Evolutionary conservation across 257 asterid genomes (phyloP).

Genomic region (Przewalskia tangutica): DNA sequence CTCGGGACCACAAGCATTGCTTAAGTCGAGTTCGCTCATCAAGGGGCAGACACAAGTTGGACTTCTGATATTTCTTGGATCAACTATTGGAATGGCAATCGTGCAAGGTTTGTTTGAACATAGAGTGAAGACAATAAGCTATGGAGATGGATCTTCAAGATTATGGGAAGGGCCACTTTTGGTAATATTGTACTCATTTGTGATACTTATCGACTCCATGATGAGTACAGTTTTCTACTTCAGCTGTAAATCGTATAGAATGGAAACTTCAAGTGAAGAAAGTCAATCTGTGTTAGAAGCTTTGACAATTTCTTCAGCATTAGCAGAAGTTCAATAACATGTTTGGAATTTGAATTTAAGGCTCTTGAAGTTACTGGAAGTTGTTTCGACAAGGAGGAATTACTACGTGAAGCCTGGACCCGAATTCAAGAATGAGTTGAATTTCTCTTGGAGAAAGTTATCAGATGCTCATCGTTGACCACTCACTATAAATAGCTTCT

Average conservation of each 20-base stretch:
- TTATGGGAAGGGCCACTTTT: slow-evolving; percentile 97
- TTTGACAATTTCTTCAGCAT: slow-evolving; percentile 28
- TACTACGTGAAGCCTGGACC: background rate
- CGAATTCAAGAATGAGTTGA: background rate
- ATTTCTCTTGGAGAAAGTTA: background rate
- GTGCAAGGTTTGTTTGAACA: slow-evolving; percentile 89
- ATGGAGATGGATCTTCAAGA: slow-evolving; percentile 94
- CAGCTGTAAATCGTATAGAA: slow-evolving; percentile 75
- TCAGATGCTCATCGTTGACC: background rate
- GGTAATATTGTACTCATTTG: slow-evolving; percentile 77
- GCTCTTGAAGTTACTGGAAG: slow-evolving; percentile 4
- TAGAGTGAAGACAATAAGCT: slow-evolving; percentile 81
- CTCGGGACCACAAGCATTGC: slow-evolving; percentile 67
- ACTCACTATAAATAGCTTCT: background rate
- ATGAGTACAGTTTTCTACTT: slow-evolving; percentile 90
- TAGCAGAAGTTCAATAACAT: slow-evolving; percentile 29
- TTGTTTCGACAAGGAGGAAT: background rate
- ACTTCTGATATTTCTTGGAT: slow-evolving; percentile 73
- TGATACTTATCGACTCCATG: slow-evolving; percentile 80
- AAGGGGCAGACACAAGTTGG: slow-evolving; percentile 93
- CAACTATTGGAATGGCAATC: slow-evolving; percentile 78
- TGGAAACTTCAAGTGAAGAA: slow-evolving; percentile 51
- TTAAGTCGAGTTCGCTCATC: slow-evolving; percentile 62
- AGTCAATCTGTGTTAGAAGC: slow-evolving; percentile 56
- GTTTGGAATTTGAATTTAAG: slow-evolving; percentile 1